Conservation (phyloP, 2,329 filamentous ascomycete species). For the Raffaelea deltoideospora region DNA sequence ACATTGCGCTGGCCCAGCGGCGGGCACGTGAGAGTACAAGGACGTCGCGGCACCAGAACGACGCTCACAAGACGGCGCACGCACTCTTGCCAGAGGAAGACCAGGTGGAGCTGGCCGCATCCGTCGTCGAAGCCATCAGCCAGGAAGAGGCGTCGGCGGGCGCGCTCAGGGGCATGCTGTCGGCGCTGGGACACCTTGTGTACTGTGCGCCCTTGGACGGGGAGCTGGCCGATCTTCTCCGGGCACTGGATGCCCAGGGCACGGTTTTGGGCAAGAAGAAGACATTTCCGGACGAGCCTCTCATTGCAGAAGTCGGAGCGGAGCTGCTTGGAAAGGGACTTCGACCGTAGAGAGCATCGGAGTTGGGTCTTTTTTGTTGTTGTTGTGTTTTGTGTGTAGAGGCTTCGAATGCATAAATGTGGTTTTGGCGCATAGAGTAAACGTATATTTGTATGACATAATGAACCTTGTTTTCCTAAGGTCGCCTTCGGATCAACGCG, state of each 20-base stretch:
- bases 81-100: constrained; percentile 44
- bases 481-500: too few relatives aligned
- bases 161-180: constrained; percentile 59
- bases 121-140: constrained; percentile 57
- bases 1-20: constrained; percentile 58
- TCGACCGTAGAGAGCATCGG: too few relatives aligned
- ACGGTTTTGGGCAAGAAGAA: constrained; percentile 44
- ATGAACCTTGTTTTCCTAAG: too few relatives aligned
- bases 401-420: too few relatives aligned
- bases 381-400: too few relatives aligned
- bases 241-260: constrained; percentile 58
- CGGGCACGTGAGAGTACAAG: neutral
- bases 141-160: constrained; percentile 49
- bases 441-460: too few relatives aligned
- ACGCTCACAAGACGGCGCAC: too few relatives aligned
- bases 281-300: constrained; percentile 38
- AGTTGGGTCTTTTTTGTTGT: too few relatives aligned
- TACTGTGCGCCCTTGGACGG: constrained; percentile 57
- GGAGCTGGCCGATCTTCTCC: constrained; percentile 65
- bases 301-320: constrained; percentile 39
- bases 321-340: constrained; percentile 38
- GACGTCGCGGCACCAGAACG: too few relatives aligned
- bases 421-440: too few relatives aligned
- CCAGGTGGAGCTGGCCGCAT: constrained; percentile 70
- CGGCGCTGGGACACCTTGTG: constrained; percentile 60